Conservation (phyloP, 495 filamentous ascomycete genomes). For the Xylaria bambusicola region DNA sequence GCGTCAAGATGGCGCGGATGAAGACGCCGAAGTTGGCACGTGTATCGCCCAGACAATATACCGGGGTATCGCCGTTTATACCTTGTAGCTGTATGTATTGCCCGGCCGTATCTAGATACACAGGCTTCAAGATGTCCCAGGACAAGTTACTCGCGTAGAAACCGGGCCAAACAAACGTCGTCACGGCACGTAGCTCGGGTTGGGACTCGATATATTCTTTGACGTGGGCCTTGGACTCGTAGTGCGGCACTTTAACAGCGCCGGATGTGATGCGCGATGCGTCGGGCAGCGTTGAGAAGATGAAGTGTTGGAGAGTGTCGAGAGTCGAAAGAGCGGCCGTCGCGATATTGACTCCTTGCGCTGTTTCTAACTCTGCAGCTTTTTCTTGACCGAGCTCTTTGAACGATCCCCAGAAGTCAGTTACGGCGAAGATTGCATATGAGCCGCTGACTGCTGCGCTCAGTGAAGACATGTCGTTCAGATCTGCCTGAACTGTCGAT, state of each 20-base stretch:
- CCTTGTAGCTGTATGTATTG: conserved; percentile 6
- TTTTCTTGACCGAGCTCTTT: conserved; percentile 3
- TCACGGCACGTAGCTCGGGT: conserved; percentile 31
- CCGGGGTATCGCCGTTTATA: neutral
- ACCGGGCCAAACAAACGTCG: conserved; percentile 44
- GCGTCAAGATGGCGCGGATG: neutral
- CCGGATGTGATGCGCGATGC: conserved; percentile 27
- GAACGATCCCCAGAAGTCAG: conserved; percentile 31
- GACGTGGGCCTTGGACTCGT: conserved; percentile 41
- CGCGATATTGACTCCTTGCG: conserved; percentile 53
- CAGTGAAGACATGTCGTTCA: conserved; percentile 23
- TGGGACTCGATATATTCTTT: conserved; percentile 40
- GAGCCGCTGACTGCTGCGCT: conserved; percentile 21
- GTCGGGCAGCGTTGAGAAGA: conserved; percentile 47
- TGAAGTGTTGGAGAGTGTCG: conserved; percentile 45
- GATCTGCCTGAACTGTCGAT: conserved; percentile 26
- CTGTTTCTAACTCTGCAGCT: conserved; percentile 3
- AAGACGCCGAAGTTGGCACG: neutral
- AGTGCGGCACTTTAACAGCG: conserved; percentile 40
- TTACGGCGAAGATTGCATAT: conserved; percentile 26
- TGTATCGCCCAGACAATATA: conserved; percentile 5
- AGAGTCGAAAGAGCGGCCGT: conserved; percentile 46
- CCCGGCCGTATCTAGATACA: conserved; percentile 14
- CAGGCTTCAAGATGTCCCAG: conserved; percentile 39
- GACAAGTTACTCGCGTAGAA: conserved; percentile 36